These are phyloP conservation scores for sunflower (Helianthus annuus) DNA, from an alignment of 129 eudicot genomes.

Conservation along the genomic window DNA sequence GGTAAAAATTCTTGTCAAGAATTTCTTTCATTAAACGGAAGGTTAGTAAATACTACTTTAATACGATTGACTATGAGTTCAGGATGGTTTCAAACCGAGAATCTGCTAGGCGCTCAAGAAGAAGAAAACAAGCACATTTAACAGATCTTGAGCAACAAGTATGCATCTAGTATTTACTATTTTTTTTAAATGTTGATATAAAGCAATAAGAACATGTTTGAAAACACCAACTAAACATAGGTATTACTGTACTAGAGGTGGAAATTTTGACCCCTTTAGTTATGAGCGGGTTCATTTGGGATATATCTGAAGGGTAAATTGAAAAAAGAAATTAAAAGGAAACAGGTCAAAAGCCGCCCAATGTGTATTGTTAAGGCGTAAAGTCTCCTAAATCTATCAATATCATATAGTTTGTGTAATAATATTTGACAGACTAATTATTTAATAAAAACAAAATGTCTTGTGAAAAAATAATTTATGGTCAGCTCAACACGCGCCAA, in stretches of 20 bases:
- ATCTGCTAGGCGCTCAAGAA: conserved; percentile 91
- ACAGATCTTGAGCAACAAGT: conserved; percentile 84
- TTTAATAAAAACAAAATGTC: background rate
- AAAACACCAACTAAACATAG: background rate
- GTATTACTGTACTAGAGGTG: background rate
- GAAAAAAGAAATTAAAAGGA: background rate
- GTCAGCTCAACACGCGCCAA: background rate
- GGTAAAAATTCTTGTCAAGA: conserved; percentile 37
- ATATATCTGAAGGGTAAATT: background rate
- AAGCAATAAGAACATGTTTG: background rate
- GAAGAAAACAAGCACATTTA: conserved; percentile 73
- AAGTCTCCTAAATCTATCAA: background rate
- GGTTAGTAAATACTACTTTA: conserved; percentile 4
- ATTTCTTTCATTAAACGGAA: conserved; percentile 10
- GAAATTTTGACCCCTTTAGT: background rate
- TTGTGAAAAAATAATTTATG: background rate
- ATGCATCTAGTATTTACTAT: conserved; percentile 11
- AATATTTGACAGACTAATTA: background rate
- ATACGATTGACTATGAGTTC: conserved; percentile 25
- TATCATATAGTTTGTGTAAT: background rate
- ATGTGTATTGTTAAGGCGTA: background rate
- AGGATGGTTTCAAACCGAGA: conserved; percentile 93
- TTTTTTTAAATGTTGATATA: background rate
- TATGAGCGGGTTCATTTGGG: background rate
- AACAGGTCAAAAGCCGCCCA: background rate